A percentile compares a stretch with the other conserved stretches of the same genome.
Evolutionary conservation across 1,284 basidiomycete genomes (phyloP).

Genomic region (Spongispora temasekensis): DNA sequence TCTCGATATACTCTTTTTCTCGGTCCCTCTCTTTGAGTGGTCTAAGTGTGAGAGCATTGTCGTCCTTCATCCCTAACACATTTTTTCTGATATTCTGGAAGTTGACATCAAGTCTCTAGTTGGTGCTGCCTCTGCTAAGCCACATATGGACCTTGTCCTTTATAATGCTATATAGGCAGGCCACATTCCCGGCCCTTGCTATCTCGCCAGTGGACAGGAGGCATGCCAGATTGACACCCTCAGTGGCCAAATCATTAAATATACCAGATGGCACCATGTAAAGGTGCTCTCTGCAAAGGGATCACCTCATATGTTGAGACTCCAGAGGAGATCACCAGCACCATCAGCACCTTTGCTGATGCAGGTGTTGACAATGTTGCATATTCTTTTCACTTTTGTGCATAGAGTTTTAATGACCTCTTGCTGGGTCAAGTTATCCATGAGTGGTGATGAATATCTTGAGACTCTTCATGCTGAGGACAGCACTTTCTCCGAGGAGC

Average conservation of each 20-base stretch:
- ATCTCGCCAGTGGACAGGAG: slow-evolving; percentile 35
- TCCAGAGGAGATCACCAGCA: slow-evolving; percentile 22
- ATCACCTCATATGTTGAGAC: slow-evolving; percentile 33
- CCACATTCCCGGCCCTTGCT: slow-evolving; percentile 35
- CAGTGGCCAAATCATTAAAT: not conserved
- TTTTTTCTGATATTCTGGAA: too few relatives aligned
- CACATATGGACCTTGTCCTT: slow-evolving; percentile 31
- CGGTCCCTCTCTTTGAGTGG: too few relatives aligned
- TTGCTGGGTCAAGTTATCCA: slow-evolving; percentile 30
- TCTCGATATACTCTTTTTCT: too few relatives aligned
- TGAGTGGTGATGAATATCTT: slow-evolving; percentile 40
- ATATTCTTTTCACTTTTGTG: too few relatives aligned
- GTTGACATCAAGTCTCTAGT: slow-evolving; percentile 9
- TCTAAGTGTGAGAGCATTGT: too few relatives aligned
- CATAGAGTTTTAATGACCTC: too few relatives aligned
- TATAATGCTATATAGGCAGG: slow-evolving; percentile 35
- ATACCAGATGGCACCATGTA: slow-evolving; percentile 31
- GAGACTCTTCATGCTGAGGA: slow-evolving; percentile 36
- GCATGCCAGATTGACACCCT: slow-evolving; percentile 6
- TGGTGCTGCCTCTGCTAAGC: slow-evolving; percentile 35
- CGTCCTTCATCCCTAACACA: too few relatives aligned
- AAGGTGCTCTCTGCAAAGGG: slow-evolving; percentile 32
- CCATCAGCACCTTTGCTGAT: slow-evolving; percentile 22
- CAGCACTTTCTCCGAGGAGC: slow-evolving; percentile 35
- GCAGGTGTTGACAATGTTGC: slow-evolving; percentile 23